phyloP scores from a whole-genome alignment of 106 monocot species.

The Gastrodia elata region DNA sequence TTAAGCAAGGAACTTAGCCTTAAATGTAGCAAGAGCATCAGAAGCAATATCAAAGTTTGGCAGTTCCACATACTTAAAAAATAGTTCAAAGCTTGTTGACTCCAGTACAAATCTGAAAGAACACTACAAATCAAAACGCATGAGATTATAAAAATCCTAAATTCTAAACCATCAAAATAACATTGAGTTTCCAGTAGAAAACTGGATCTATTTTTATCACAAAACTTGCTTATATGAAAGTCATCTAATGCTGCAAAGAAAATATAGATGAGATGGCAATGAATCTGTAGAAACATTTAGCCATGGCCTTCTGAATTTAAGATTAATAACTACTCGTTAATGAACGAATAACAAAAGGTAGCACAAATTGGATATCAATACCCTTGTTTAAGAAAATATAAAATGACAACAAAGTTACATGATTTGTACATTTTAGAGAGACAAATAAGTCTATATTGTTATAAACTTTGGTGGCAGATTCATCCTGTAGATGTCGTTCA shows the following conservation, averaged over 20 bases:
- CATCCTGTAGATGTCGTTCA: too few species aligned
- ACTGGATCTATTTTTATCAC: neutral
- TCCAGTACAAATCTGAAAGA: slow-evolving; percentile 66
- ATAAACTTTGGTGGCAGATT: too few species aligned
- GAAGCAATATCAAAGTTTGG: slow-evolving; percentile 99
- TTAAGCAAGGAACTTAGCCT: slow-evolving; percentile 38
- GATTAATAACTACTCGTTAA: neutral
- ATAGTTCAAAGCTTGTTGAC: slow-evolving; percentile 81
- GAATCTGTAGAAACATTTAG: neutral
- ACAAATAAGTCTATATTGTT: too few species aligned
- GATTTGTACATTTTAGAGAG: too few species aligned
- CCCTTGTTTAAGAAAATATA: too few species aligned
- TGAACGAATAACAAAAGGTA: too few species aligned
- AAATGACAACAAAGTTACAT: too few species aligned
- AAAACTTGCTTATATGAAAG: neutral
- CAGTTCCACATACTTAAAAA: slow-evolving; percentile 92
- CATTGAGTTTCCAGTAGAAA: neutral
- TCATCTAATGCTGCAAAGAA: neutral
- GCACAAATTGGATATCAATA: too few species aligned
- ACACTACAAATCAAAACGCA: slow-evolving; percentile 26
- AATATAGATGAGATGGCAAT: neutral
- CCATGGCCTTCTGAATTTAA: neutral
- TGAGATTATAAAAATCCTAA: slow-evolving; percentile 19
- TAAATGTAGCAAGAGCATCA: slow-evolving; percentile 95
- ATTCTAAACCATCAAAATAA: neutral